Conservation (phyloP, 768 basidiomycete genomes). For the Mycena kentingensis region DNA sequence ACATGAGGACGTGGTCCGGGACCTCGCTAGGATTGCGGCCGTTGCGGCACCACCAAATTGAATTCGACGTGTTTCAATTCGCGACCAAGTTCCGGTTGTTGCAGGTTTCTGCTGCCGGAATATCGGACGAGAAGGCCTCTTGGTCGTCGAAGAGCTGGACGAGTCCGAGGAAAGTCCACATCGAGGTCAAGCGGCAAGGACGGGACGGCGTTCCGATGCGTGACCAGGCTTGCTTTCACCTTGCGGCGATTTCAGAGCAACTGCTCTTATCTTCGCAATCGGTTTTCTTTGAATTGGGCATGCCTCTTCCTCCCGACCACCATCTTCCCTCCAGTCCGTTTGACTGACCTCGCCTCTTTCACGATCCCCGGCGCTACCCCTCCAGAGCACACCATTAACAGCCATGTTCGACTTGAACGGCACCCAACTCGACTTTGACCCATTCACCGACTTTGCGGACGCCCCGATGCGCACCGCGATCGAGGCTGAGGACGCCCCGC, state of each 20-base stretch:
- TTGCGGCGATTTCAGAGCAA: background rate
- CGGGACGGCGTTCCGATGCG: background rate
- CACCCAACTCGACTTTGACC: constrained; percentile 20
- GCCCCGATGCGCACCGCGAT: constrained; percentile 11
- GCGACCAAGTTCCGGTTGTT: too few relatives aligned
- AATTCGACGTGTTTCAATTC: too few relatives aligned
- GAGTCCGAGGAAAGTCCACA: too few relatives aligned
- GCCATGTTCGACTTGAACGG: constrained; percentile 21
- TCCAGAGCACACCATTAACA: background rate
- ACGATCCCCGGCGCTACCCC: background rate
- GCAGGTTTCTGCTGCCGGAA: too few relatives aligned
- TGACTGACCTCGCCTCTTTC: background rate
- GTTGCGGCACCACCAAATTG: too few relatives aligned
- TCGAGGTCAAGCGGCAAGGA: background rate
- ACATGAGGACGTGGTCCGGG: too few relatives aligned
- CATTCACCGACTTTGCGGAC: constrained; percentile 8
- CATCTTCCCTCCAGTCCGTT: background rate
- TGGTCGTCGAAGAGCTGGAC: too few relatives aligned
- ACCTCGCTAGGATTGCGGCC: too few relatives aligned
- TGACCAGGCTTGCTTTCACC: background rate
- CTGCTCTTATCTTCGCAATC: constrained; percentile 3
- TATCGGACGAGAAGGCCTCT: too few relatives aligned
- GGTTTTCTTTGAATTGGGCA: constrained; percentile 5
- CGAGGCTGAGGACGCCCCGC: constrained; percentile 5
- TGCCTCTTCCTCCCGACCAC: constrained; percentile 2